Percentiles rank a stretch among this genome's conserved stretches.
Conservation (phyloP, 441 rosid genomes). For the Populus hybrid region DNA sequence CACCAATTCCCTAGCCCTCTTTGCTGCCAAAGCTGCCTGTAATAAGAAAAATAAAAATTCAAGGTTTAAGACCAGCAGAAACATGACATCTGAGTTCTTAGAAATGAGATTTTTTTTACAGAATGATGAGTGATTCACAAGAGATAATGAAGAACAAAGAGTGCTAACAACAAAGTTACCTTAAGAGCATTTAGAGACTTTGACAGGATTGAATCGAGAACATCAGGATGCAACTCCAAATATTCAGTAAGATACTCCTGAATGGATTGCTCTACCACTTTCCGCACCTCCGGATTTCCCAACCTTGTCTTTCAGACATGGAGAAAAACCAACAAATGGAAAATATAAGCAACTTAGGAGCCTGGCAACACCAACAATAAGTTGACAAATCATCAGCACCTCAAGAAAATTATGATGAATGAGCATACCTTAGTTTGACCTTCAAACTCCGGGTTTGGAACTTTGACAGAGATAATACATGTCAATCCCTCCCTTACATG, state of each 20-base stretch:
- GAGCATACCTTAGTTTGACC: conserved; percentile 96
- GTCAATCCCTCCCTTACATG: conserved; percentile 99
- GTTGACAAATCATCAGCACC: neutral
- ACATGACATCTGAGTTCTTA: neutral
- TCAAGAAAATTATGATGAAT: conserved; percentile 2
- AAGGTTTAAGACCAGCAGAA: conserved; percentile 2
- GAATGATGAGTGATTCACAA: neutral
- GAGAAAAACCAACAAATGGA: conserved; percentile 18
- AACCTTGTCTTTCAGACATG: conserved; percentile 71
- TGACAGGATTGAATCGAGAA: conserved; percentile 81
- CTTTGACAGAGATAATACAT: conserved; percentile 89
- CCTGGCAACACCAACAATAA: neutral
- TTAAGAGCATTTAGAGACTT: conserved; percentile 92
- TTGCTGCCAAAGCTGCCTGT: conserved; percentile 96
- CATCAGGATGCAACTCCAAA: conserved; percentile 96
- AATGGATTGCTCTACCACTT: conserved; percentile 85
- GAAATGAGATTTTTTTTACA: neutral
- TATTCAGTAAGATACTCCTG: conserved; percentile 94
- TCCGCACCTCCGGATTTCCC: conserved; percentile 99
- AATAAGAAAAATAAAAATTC: conserved; percentile 17
- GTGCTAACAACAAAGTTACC: conserved; percentile 36
- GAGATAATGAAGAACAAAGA: neutral
- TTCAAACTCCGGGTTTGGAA: conserved; percentile 98
- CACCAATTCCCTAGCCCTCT: conserved; percentile 91
- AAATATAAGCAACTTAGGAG: conserved; percentile 4